Percentiles rank a stretch among this genome's conserved stretches.
These are phyloP conservation scores for Arthroderma sp. DNA, from an alignment of 2,329 filamentous ascomycete species.

Conservation along the genomic window DNA sequence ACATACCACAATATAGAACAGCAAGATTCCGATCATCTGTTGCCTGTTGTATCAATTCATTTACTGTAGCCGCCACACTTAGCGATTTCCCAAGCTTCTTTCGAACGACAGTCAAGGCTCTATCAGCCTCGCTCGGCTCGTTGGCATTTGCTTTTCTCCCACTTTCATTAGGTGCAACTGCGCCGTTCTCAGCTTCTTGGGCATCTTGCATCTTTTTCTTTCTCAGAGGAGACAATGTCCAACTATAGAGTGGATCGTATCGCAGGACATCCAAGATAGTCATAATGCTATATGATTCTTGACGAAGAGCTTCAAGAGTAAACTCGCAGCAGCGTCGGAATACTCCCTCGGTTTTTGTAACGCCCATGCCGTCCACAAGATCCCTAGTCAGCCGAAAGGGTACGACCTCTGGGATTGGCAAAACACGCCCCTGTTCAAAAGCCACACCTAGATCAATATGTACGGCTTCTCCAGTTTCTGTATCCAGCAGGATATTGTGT, in stretches of 20 bases:
- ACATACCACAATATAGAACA: slow-evolving; percentile 67
- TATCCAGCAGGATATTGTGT: slow-evolving; percentile 91
- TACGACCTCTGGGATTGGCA: slow-evolving; percentile 89
- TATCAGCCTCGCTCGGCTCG: slow-evolving; percentile 69
- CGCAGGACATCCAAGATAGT: slow-evolving; percentile 92
- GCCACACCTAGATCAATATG: slow-evolving; percentile 96
- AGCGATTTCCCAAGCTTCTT: slow-evolving; percentile 93
- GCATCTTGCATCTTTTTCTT: slow-evolving; percentile 55
- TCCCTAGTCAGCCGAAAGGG: slow-evolving; percentile 91
- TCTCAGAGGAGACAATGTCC: slow-evolving; percentile 68
- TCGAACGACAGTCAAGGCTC: slow-evolving; percentile 81
- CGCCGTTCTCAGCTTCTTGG: slow-evolving; percentile 33
- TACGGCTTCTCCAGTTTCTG: slow-evolving; percentile 79
- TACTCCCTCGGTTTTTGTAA: slow-evolving; percentile 87
- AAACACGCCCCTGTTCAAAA: slow-evolving; percentile 90
- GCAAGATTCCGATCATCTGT: slow-evolving; percentile 87
- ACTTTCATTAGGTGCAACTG: slow-evolving; percentile 22
- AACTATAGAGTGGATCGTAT: slow-evolving; percentile 95
- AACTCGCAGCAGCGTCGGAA: slow-evolving; percentile 98
- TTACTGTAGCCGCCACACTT: slow-evolving; percentile 89
- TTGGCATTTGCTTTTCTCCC: slow-evolving; percentile 35
- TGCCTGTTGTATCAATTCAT: slow-evolving; percentile 91
- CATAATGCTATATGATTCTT: slow-evolving; percentile 96
- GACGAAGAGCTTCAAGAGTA: slow-evolving; percentile 83
- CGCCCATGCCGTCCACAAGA: slow-evolving; percentile 92